Evolutionary conservation across 768 basidiomycete genomes (phyloP).

Genomic region (Russula foetens): DNA sequence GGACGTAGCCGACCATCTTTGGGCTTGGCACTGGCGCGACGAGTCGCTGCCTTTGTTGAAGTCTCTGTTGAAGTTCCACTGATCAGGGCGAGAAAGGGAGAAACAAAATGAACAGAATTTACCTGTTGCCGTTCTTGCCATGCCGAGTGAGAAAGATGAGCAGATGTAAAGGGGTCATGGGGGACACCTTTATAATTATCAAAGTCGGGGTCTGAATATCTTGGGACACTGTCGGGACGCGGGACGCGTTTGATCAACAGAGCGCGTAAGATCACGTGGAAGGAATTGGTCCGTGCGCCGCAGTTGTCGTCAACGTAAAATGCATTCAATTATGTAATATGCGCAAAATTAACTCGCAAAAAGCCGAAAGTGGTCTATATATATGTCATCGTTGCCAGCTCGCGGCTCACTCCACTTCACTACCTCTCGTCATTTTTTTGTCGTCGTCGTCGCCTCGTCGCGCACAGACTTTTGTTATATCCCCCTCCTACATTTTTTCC

Average conservation of each 20-base stretch:
- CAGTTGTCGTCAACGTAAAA: not conserved
- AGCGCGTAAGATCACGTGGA: conserved; percentile 10
- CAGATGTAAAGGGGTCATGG: not conserved
- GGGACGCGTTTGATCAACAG: conserved; percentile 19
- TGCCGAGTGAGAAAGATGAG: conserved; percentile 23
- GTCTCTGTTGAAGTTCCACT: conserved; percentile 31
- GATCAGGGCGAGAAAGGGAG: not conserved
- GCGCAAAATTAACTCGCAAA: not conserved
- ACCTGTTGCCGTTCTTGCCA: conserved; percentile 50
- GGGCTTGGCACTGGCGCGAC: conserved; percentile 39
- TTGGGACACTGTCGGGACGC: no score
- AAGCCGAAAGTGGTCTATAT: conserved; percentile 19
- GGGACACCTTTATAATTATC: conserved; percentile 2
- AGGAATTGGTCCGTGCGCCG: conserved; percentile 10
- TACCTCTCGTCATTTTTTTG: not conserved
- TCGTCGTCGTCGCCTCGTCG: not conserved
- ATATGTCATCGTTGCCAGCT: conserved; percentile 15
- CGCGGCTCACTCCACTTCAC: not conserved
- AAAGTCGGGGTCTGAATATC: conserved; percentile 22
- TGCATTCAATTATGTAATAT: not conserved
- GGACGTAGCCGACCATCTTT: conserved; percentile 28
- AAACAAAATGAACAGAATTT: conserved; percentile 10
- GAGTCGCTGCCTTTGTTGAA: conserved; percentile 49
- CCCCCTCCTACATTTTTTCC: not conserved
- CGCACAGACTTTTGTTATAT: not conserved